Base-by-base conservation (phyloP, 2,329 filamentous ascomycete species). In the Monascus ruber region DNA sequence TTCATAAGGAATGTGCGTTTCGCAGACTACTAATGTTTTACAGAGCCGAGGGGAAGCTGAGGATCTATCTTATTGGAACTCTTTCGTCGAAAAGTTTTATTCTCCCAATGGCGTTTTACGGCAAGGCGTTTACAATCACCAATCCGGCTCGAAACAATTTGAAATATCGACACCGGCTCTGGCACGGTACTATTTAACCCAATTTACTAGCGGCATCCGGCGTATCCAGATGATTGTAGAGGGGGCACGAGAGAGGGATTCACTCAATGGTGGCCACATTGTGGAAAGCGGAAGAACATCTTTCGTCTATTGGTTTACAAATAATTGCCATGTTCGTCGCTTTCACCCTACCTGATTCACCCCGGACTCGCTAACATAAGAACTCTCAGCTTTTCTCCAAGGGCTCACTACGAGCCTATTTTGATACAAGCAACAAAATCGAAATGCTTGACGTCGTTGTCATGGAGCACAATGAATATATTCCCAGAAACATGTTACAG, bases 221-320 rank as follows among this genome's bases (percentile, higher is more conserved):
- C 85, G 80, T 39, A 85, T 96, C 51, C 86, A 94, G 58, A 74
- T 96, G 56, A 77, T 87, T 24, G 74, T 94, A 52, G 87, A 94
- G 50, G 80, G 77, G 31, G 66, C 74, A 10, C 67, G 64, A 26
- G 77, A 82, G 48, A 70, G 64, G 31, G 64, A 68, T 34, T 59
- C 83, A 29, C 69, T 73, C 1, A 76, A 74, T 41, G 78, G 81
- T 35, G 77, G 77, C 34, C 79, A 83, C 52, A 80, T 80, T 49
- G 81, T 95, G 24, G 82, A 85, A 50, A 86, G 85, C 54, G 67
- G 69, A 24, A 83, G 79, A 52, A 79, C 86, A 25, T 91, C 79
- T 53, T 77, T 96, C 41, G 81, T 91, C 4, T 93, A 94, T 58
- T 93, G 85, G 76, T 95, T 89, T 54, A 77, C 83, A 37, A 85